These are phyloP conservation scores for Larix kaempferi DNA, from an alignment of 75 land plant species.

Conservation along the genomic window DNA sequence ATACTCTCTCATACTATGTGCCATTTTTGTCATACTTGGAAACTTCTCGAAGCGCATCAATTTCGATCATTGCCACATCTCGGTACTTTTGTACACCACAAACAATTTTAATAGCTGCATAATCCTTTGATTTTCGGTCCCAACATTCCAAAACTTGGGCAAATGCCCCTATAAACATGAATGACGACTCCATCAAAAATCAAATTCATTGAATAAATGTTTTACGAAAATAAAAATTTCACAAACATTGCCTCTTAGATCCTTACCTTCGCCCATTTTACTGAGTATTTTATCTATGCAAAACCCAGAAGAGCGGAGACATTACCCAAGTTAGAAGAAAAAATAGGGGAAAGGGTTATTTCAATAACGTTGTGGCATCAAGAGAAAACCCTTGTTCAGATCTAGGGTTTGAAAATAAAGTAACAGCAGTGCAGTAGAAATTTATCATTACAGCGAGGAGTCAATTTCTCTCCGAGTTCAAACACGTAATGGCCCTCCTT, in stretches of 20 bases:
- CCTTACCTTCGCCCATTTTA: slow-evolving; percentile 89
- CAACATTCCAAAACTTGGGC: slow-evolving; percentile 93
- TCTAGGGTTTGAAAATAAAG: not conserved
- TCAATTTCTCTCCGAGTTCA: slow-evolving; percentile 69
- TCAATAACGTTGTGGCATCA: too few relatives aligned
- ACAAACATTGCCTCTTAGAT: too few relatives aligned
- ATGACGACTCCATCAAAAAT: too few relatives aligned
- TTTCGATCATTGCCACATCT: slow-evolving; percentile 86
- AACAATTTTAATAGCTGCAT: slow-evolving; percentile 80
- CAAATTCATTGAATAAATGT: too few relatives aligned
- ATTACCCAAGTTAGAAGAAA: not conserved
- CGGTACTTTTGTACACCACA: slow-evolving; percentile 76
- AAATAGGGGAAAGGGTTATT: too few relatives aligned
- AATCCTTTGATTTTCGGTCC: slow-evolving; percentile 72
- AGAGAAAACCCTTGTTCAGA: not conserved
- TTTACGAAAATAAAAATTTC: too few relatives aligned
- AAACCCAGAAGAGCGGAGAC: not conserved
- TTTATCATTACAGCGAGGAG: slow-evolving; percentile 59
- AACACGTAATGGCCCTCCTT: slow-evolving; percentile 81
- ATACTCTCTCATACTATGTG: slow-evolving; percentile 38
- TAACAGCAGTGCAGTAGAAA: not conserved
- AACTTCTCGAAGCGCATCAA: slow-evolving; percentile 69
- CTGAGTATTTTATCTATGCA: slow-evolving; percentile 76
- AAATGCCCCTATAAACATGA: slow-evolving; percentile 64
- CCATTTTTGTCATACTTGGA: slow-evolving; percentile 63